Evolutionary conservation across 2,329 filamentous ascomycete species (phyloP).

Genomic region (Xylariaceae sp.): DNA sequence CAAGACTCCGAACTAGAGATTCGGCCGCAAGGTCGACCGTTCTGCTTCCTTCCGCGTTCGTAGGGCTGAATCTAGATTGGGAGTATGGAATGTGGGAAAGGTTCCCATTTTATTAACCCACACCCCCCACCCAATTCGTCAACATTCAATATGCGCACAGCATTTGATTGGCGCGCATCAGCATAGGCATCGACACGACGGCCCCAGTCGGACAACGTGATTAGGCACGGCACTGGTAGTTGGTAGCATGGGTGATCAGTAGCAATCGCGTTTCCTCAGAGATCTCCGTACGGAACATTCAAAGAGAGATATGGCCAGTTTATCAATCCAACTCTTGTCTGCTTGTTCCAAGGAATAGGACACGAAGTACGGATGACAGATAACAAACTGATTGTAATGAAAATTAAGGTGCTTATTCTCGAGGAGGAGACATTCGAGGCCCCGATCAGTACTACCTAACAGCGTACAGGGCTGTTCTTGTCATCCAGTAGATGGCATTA

Average conservation of each 20-base stretch:
- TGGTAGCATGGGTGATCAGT: background rate
- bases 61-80: constrained; percentile 22
- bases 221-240: background rate
- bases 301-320: too few relatives aligned
- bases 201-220: background rate
- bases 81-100: constrained; percentile 13
- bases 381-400: too few relatives aligned
- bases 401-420: too few relatives aligned
- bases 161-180: constrained; percentile 21
- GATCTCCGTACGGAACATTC: background rate
- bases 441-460: too few relatives aligned
- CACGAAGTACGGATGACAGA: too few relatives aligned
- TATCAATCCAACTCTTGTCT: too few relatives aligned
- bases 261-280: background rate
- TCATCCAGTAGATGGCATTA: too few relatives aligned
- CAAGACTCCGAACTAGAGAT: constrained; percentile 2
- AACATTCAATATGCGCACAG: constrained; percentile 16
- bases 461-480: too few relatives aligned
- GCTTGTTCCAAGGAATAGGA: too few relatives aligned
- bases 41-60: constrained; percentile 2
- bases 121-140: constrained; percentile 13
- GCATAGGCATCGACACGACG: background rate
- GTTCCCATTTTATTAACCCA: constrained; percentile 17
- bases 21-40: constrained; percentile 7
- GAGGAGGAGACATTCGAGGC: too few relatives aligned